These are phyloP conservation scores for Ochromonas danica DNA, from an alignment of 108 stramenopile genomes.

Conservation along the genomic window DNA sequence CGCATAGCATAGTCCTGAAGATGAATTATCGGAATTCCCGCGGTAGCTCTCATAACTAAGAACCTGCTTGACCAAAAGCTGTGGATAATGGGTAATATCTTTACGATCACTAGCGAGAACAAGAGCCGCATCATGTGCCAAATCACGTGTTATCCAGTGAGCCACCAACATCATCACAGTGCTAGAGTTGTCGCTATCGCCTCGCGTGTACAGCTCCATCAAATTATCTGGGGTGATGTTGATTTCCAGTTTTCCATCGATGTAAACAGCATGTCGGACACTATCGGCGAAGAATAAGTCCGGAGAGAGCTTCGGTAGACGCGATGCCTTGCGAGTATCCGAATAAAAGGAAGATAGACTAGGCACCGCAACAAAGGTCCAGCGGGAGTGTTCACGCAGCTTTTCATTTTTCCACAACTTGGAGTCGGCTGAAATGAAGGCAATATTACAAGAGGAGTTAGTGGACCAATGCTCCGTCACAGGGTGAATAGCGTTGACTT, in stretches of 20 bases:
- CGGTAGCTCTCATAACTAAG: constrained; percentile 5
- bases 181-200: constrained; percentile 9
- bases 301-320: constrained; percentile 13
- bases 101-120: constrained; percentile 5
- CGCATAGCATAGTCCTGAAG: constrained; percentile 1
- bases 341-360: constrained; percentile 17
- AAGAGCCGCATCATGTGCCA: not conserved
- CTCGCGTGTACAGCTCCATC: constrained; percentile 13
- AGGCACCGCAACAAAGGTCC: constrained; percentile 13
- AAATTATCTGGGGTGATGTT: constrained; percentile 16
- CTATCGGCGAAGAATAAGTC: constrained; percentile 15
- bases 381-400: too few relatives aligned
- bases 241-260: constrained; percentile 15
- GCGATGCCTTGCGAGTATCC: constrained; percentile 13
- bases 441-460: too few relatives aligned
- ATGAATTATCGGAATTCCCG: constrained; percentile 10
- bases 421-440: too few relatives aligned
- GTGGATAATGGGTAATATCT: not conserved
- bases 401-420: too few relatives aligned
- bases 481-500: too few relatives aligned
- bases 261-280: constrained; percentile 15
- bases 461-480: too few relatives aligned
- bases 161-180: constrained; percentile 5
- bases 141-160: constrained; percentile 10
- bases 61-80: constrained; percentile 15